These are phyloP conservation scores for Ophiostoma australiae DNA, from an alignment of 2,329 filamentous ascomycete species.

Conservation along the genomic window DNA sequence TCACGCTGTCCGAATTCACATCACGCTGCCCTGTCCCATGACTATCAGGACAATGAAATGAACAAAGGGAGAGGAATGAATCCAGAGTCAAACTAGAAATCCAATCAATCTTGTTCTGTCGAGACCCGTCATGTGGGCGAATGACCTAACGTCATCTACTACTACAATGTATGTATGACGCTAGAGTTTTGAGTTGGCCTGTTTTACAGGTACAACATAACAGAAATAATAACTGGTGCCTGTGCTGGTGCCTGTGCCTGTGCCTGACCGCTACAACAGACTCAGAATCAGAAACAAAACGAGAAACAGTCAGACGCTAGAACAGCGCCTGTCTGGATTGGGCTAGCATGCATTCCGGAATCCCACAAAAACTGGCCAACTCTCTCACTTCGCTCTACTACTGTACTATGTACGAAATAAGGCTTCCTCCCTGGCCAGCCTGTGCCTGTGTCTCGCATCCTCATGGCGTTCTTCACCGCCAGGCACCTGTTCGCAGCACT, in stretches of 20 bases:
- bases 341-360: background rate
- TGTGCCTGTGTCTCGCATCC: slow-evolving; percentile 20
- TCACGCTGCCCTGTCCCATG: background rate
- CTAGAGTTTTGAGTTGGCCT: background rate
- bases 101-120: background rate
- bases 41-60: background rate
- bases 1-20: background rate
- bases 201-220: too few species aligned
- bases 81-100: background rate
- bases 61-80: background rate
- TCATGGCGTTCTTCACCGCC: slow-evolving; percentile 24
- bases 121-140: too few species aligned
- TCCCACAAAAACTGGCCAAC: background rate
- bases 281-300: background rate
- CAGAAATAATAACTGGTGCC: background rate
- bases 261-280: slow-evolving; percentile 6
- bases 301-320: background rate
- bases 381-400: background rate
- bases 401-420: background rate
- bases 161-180: too few species aligned
- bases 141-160: slow-evolving; percentile 4
- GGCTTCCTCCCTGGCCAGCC: background rate
- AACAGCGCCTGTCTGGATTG: background rate
- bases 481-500: background rate
- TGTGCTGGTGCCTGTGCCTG: slow-evolving; percentile 6